A percentile compares a stretch with the other conserved stretches of the same genome.
Evolutionary conservation across 2,329 filamentous ascomycete species (phyloP).

Genomic region (Chalaropsis ovoidea): DNA sequence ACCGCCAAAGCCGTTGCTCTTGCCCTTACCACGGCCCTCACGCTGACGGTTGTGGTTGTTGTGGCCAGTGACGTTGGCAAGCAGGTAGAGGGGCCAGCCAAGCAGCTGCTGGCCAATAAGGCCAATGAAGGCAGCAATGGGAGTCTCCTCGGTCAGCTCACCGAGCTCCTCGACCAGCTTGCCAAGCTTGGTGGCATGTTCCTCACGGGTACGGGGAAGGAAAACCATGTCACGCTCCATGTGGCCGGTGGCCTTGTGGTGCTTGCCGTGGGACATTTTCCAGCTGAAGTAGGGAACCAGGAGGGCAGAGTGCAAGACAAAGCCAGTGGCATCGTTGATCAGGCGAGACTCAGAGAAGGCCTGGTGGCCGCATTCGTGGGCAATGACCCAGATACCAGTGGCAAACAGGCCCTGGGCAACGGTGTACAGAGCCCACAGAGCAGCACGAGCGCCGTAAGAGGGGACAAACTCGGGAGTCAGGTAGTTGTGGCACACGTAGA

Average conservation of each 20-base stretch:
- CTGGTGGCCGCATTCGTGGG: conserved; percentile 96
- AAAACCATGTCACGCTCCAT: conserved; percentile 99
- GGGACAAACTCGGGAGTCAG: conserved; percentile 77
- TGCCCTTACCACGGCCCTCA: conserved; percentile 88
- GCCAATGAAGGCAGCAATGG: conserved; percentile 64
- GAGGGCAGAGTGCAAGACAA: conserved; percentile 77
- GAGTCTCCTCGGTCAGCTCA: conserved; percentile 91
- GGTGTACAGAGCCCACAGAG: conserved; percentile 56
- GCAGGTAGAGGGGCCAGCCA: conserved; percentile 87
- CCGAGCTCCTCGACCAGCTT: conserved; percentile 67
- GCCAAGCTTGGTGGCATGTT: conserved; percentile 67
- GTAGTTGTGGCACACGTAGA: conserved; percentile 80
- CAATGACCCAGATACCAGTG: conserved; percentile 91
- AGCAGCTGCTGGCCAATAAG: conserved; percentile 77
- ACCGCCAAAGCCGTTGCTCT: conserved; percentile 66
- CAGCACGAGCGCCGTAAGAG: conserved; percentile 54
- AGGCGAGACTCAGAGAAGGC: conserved; percentile 88
- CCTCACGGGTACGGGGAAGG: conserved; percentile 79
- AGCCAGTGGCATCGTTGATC: conserved; percentile 86
- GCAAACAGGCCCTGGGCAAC: conserved; percentile 82
- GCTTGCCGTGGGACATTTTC: conserved; percentile 98
- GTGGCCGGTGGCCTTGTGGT: conserved; percentile 97
- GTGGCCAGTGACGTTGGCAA: conserved; percentile 91
- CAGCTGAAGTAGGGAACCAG: conserved; percentile 97
- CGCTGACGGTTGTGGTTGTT: conserved; percentile 83